Percentiles rank a stretch among this genome's conserved stretches.
These are phyloP conservation scores for Phlyctochytrium planicorne DNA, from an alignment of 192 early-diverging fungal genomes.

Conservation along the genomic window DNA sequence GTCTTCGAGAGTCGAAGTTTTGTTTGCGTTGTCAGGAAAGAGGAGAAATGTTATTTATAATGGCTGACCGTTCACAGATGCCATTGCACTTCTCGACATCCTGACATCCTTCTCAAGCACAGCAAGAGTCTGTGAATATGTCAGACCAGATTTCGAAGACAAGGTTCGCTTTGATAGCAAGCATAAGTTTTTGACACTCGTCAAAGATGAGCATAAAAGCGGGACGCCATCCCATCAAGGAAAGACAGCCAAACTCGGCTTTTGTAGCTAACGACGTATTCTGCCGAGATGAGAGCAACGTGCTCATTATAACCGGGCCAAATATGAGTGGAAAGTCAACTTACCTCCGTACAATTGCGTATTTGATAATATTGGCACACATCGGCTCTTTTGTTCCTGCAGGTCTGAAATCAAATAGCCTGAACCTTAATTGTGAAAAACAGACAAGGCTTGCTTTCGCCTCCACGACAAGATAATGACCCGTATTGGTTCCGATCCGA, in stretches of 20 bases:
- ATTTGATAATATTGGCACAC: constrained; percentile 81
- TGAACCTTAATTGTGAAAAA: too few species aligned
- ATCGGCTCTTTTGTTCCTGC: constrained; percentile 84
- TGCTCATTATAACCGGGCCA: constrained; percentile 84
- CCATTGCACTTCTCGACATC: constrained; percentile 80
- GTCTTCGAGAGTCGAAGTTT: constrained; percentile 52
- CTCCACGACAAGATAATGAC: constrained; percentile 73
- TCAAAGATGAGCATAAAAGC: constrained; percentile 64
- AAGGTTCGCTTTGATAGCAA: constrained; percentile 36
- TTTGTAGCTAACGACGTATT: constrained; percentile 67
- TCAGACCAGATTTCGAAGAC: constrained; percentile 77
- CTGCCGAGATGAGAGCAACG: constrained; percentile 48
- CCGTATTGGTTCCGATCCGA: constrained; percentile 60
- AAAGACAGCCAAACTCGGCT: constrained; percentile 28
- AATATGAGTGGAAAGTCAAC: constrained; percentile 94
- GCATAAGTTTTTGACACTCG: too few species aligned
- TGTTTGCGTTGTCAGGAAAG: constrained; percentile 78
- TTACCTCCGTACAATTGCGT: constrained; percentile 77
- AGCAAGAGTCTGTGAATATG: constrained; percentile 12
- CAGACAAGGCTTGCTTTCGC: constrained; percentile 72
- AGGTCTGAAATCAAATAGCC: too few species aligned
- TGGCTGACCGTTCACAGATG: too few species aligned
- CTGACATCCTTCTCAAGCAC: constrained; percentile 67
- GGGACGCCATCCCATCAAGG: constrained; percentile 76
- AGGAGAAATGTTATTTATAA: too few species aligned